Evolutionary conservation across 345 rosid genomes (phyloP).

Genomic region (Eucalyptus camaldulensis): DNA sequence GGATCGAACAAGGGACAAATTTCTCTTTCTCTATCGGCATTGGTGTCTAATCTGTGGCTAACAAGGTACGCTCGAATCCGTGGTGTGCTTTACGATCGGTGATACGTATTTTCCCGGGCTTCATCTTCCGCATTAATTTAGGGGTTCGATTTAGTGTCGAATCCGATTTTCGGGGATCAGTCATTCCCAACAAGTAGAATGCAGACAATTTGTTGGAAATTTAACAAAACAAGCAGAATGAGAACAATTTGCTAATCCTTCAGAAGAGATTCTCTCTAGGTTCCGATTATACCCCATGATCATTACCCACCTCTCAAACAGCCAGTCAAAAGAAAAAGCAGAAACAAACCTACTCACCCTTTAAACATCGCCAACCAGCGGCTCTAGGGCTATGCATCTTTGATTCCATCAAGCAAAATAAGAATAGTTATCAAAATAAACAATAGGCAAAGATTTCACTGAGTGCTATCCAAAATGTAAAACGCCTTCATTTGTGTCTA

Average conservation of each 20-base stretch:
- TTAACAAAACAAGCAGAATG: too few species aligned
- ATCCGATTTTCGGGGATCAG: too few species aligned
- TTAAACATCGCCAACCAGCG: not conserved
- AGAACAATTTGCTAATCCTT: not conserved
- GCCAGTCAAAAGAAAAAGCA: not conserved
- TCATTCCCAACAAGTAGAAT: not conserved
- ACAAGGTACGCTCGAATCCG: too few species aligned
- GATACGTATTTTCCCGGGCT: too few species aligned
- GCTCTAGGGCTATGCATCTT: not conserved
- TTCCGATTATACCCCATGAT: not conserved
- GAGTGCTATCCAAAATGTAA: not conserved
- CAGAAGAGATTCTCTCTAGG: not conserved
- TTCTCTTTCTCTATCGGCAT: too few species aligned
- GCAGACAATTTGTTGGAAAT: not conserved
- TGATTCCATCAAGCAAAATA: not conserved
- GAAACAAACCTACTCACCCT: not conserved
- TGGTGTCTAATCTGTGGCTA: too few species aligned
- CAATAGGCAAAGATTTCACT: not conserved
- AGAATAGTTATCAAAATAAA: not conserved
- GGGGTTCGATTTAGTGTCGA: too few species aligned
- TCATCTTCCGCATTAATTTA: too few species aligned
- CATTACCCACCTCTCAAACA: not conserved
- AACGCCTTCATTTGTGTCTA: not conserved
- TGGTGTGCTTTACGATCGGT: too few species aligned
- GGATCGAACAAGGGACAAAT: too few species aligned